A percentile compares a stretch with the other conserved stretches of the same genome.
Conservation (phyloP, 306 rosid species). For the Medicago arabica region DNA sequence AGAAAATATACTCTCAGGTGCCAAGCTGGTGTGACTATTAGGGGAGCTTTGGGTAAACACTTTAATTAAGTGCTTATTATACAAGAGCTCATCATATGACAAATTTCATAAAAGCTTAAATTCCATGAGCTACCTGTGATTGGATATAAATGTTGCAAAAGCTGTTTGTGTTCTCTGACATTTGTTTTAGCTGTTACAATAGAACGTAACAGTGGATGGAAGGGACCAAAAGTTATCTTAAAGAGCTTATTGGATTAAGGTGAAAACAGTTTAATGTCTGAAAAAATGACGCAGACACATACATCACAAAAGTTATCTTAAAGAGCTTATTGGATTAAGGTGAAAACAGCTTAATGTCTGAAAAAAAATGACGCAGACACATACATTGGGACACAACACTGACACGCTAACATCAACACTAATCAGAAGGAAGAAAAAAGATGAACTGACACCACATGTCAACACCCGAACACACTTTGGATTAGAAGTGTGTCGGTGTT, state of each 20-base stretch:
- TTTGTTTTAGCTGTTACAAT: neutral
- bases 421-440: too few relatives aligned
- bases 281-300: too few relatives aligned
- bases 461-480: too few relatives aligned
- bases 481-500: too few relatives aligned
- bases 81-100: neutral
- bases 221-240: neutral
- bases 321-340: neutral
- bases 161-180: neutral
- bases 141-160: neutral
- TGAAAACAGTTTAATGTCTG: neutral
- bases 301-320: neutral
- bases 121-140: neutral
- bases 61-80: neutral
- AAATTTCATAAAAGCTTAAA: neutral
- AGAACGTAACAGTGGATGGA: neutral
- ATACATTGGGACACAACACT: too few relatives aligned
- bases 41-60: neutral
- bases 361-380: too few relatives aligned
- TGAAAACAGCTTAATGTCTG: neutral
- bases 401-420: too few relatives aligned
- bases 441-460: too few relatives aligned
- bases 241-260: neutral
- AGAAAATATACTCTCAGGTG: constrained; percentile 26
- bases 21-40: constrained; percentile 21